Conservation (phyloP, 768 basidiomycete genomes). For the Auricularia sp. region DNA sequence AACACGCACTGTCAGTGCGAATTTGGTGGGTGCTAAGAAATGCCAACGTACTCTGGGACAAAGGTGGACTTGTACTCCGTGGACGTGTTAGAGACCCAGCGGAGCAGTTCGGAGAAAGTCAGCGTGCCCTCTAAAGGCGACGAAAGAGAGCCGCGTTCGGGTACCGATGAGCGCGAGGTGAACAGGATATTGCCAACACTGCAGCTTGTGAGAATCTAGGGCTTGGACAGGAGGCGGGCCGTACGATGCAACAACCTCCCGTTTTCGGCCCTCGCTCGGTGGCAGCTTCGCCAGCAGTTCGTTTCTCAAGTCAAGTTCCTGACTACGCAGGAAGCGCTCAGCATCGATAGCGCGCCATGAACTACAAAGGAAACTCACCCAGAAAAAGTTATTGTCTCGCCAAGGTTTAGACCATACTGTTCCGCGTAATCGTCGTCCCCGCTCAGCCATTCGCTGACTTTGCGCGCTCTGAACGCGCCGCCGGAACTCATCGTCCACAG, state of each 20-base stretch:
- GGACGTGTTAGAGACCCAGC: constrained; percentile 31
- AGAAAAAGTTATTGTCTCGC: constrained; percentile 24
- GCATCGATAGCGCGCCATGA: neutral
- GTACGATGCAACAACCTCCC: constrained; percentile 4
- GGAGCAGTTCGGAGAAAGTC: constrained; percentile 32
- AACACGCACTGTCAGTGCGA: constrained; percentile 7
- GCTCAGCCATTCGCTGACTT: constrained; percentile 52
- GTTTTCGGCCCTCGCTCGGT: neutral
- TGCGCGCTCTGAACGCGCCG: constrained; percentile 48
- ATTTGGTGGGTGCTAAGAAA: constrained; percentile 8
- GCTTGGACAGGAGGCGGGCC: neutral
- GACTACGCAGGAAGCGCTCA: neutral
- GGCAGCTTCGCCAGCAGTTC: neutral
- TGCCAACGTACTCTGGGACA: constrained; percentile 37
- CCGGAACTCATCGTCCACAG: constrained; percentile 38
- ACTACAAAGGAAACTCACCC: constrained; percentile 22
- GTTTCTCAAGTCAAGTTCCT: neutral
- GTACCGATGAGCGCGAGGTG: constrained; percentile 4
- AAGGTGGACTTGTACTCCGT: constrained; percentile 30
- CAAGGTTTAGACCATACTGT: constrained; percentile 30
- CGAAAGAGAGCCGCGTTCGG: constrained; percentile 28
- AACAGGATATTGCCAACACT: constrained; percentile 9
- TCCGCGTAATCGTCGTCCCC: constrained; percentile 26
- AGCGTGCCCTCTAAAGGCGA: constrained; percentile 39
- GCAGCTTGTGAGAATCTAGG: too few species aligned